These are phyloP conservation scores for Prorocentrum cordatum DNA, from an alignment of 169 alveolate genomes.

Conservation along the genomic window DNA sequence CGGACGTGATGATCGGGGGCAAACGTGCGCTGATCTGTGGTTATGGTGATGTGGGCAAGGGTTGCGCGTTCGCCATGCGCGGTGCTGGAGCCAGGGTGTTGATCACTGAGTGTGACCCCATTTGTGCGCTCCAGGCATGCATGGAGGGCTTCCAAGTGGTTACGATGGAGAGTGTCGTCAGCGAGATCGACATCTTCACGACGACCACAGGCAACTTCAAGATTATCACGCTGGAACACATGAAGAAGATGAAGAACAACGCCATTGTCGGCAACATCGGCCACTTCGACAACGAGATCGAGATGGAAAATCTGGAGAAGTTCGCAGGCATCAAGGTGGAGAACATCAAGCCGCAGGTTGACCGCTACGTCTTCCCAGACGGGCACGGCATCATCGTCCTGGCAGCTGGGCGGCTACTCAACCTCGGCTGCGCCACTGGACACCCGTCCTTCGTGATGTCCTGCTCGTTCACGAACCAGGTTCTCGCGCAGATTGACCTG, in stretches of 20 bases:
- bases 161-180: conserved; percentile 84
- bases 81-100: conserved; percentile 95
- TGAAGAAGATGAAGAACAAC: conserved; percentile 95
- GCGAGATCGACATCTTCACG: conserved; percentile 91
- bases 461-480: conserved; percentile 93
- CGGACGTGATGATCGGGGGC: conserved; percentile 97
- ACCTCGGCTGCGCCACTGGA: conserved; percentile 99
- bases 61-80: conserved; percentile 94
- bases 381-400: conserved; percentile 89
- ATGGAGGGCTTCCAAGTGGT: conserved; percentile 96
- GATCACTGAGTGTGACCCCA: conserved; percentile 96
- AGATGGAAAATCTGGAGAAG: conserved; percentile 85
- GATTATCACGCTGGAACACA: conserved; percentile 88
- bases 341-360: conserved; percentile 91
- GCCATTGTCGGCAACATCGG: conserved; percentile 95
- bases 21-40: conserved; percentile 94
- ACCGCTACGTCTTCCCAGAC: conserved; percentile 75
- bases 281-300: conserved; percentile 97
- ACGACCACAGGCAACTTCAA: conserved; percentile 94
- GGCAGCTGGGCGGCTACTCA: conserved; percentile 95
- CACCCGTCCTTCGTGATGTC: conserved; percentile 99
- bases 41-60: conserved; percentile 98
- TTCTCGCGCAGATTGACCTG: conserved; percentile 84
- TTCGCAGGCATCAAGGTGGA: conserved; percentile 85
- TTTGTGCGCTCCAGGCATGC: conserved; percentile 95